Conservation (phyloP, 2,329 filamentous ascomycete genomes). For the Pseudopyricularia javanii region DNA sequence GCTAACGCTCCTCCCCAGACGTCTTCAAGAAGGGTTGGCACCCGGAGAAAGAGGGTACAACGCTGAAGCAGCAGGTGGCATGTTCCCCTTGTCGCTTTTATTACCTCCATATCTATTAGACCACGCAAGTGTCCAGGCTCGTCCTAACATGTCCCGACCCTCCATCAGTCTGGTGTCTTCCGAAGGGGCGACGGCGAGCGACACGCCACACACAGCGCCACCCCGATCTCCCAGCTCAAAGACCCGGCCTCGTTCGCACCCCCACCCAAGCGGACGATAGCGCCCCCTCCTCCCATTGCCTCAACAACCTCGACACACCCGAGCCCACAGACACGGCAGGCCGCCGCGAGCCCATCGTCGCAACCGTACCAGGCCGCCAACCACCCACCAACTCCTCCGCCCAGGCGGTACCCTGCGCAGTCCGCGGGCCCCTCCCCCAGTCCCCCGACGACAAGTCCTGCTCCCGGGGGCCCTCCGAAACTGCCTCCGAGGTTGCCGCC, state of each 20-base stretch:
- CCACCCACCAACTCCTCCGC: slow-evolving; percentile 61
- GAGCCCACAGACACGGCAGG: slow-evolving; percentile 20
- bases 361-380: slow-evolving; percentile 60
- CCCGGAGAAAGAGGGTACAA: slow-evolving; percentile 28
- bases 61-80: slow-evolving; percentile 34
- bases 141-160: not conserved
- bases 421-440: slow-evolving; percentile 5
- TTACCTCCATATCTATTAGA: not conserved
- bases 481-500: slow-evolving; percentile 62
- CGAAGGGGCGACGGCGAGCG: slow-evolving; percentile 20
- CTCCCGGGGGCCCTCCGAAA: slow-evolving; percentile 29
- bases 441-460: not conserved
- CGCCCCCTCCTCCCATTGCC: slow-evolving; percentile 6
- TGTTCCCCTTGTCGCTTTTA: slow-evolving; percentile 9
- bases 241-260: slow-evolving; percentile 71
- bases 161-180: slow-evolving; percentile 29
- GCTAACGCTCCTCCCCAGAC: slow-evolving; percentile 9
- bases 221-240: slow-evolving; percentile 57
- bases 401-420: slow-evolving; percentile 24
- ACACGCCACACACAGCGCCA: slow-evolving; percentile 14
- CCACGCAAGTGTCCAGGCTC: not conserved
- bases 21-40: slow-evolving; percentile 40
- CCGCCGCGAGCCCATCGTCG: slow-evolving; percentile 53
- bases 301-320: slow-evolving; percentile 4
- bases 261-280: slow-evolving; percentile 52